Base-by-base conservation (phyloP, 2,329 filamentous ascomycete genomes). In the Colletotrichum musae region DNA sequence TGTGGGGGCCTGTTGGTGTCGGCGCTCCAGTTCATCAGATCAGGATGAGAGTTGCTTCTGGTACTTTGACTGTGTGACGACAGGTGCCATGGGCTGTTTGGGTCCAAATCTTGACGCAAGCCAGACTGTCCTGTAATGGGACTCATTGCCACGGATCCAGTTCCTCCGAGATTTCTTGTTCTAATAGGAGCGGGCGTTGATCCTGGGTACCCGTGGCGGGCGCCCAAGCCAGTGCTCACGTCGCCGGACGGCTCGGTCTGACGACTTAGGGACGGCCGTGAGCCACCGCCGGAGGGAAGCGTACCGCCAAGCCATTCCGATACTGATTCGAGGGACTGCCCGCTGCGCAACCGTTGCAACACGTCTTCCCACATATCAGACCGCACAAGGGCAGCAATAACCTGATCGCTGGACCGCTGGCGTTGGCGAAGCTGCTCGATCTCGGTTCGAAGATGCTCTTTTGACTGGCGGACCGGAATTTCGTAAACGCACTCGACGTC, bases 381-480 rank as follows among this genome's bases (percentile, higher is more conserved):
- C 12, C 82, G 83, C 5, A 81, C 77, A 54, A 91, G 83, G 10
- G 88, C 89, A 4, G 84, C 80, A 32, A 91, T 79, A 57, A 91
- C 84, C 36, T 83, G 83, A 28, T 91, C 86, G 75, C 80, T 88
- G 52, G 84, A 85, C 24, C 83, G 85, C 74, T 90, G 86, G 50
- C 86, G 84, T 16, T 82, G 82, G 56, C 86, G 86, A 43, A 91
- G 78, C 28, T 78, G 79, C 61, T 91, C 89, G 69, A 91, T 89
- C 73, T 91, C 89, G 74, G 80, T 81, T 52, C 89, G 85, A 5
- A 91, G 82, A 60, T 86, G 85, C 70, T 91, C 89, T 70, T 91
- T 91, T 12, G 88, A 90, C 72, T 90, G 88, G 52, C 89, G 88
- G 5, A 91, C 85, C 0, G 89, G 89, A 7, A 89, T 75, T 72